Evolutionary conservation across 805 yeast genomes (phyloP).

Genomic region (Candida silvicultrix): DNA sequence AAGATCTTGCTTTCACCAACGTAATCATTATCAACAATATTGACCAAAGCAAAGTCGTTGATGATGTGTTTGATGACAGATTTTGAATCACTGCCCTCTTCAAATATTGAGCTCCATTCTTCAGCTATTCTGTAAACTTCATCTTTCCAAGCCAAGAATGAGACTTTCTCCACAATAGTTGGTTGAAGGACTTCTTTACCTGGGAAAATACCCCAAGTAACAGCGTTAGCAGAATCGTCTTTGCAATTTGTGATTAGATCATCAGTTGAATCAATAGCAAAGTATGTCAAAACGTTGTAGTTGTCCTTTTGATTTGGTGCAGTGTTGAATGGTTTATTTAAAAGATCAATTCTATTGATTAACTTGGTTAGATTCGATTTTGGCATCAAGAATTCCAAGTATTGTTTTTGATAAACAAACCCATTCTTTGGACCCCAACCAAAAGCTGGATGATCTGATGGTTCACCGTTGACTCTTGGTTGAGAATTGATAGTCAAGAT

Average conservation of each 20-base stretch:
- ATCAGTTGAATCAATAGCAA: conserved; percentile 59
- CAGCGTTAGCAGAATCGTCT: conserved; percentile 77
- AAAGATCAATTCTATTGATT: conserved; percentile 36
- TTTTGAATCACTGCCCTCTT: conserved; percentile 27
- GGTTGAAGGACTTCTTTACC: conserved; percentile 94
- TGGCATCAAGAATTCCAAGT: conserved; percentile 79
- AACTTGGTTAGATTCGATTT: conserved; percentile 33
- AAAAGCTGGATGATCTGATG: conserved; percentile 60
- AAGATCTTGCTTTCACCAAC: conserved; percentile 54
- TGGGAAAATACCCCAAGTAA: conserved; percentile 98
- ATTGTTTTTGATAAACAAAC: conserved; percentile 90
- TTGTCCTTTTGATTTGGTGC: conserved; percentile 23
- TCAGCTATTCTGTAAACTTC: conserved; percentile 79
- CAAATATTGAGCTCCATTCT: conserved; percentile 68
- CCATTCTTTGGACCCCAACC: conserved; percentile 98
- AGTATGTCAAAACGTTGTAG: conserved; percentile 60
- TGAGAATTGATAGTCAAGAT: conserved; percentile 87
- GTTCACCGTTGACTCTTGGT: conserved; percentile 80
- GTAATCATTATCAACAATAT: conserved; percentile 86
- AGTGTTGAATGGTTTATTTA: conserved; percentile 30
- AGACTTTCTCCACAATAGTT: conserved; percentile 86
- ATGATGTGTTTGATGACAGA: conserved; percentile 37
- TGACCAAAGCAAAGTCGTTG: conserved; percentile 65
- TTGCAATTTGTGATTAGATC: conserved; percentile 62
- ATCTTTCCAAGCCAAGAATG: conserved; percentile 96